Evolutionary conservation across 139 green algal genomes (phyloP).

Genomic region (Asterochloris erici): DNA sequence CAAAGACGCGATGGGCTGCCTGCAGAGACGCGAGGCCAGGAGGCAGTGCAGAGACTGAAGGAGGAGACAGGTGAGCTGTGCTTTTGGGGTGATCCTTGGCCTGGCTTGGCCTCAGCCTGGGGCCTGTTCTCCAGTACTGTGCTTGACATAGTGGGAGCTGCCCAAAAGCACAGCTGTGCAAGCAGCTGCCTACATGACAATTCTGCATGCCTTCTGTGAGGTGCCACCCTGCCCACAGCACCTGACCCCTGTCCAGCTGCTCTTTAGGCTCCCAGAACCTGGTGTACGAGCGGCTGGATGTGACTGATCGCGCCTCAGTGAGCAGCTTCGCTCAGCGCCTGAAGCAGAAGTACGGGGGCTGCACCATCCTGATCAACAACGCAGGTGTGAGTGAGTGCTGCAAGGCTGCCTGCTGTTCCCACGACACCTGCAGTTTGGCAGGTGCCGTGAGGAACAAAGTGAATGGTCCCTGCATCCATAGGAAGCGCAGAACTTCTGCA

Average conservation of each 20-base stretch:
- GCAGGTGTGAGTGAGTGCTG: slow-evolving; percentile 2
- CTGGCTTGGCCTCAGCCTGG: background rate
- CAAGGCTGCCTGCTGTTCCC: background rate
- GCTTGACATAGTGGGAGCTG: background rate
- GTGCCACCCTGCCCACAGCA: background rate
- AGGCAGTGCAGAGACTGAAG: slow-evolving; percentile 36
- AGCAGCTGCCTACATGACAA: background rate
- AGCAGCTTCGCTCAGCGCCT: slow-evolving; percentile 44
- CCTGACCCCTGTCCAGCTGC: background rate
- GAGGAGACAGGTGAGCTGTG: background rate
- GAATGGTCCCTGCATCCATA: background rate
- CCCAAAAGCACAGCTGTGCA: background rate
- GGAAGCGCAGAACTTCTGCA: background rate
- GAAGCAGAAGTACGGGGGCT: slow-evolving; percentile 20
- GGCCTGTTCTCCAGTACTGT: too few species aligned
- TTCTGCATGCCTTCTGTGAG: background rate
- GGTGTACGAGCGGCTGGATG: slow-evolving; percentile 47
- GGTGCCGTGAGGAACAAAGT: background rate
- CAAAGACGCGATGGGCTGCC: background rate
- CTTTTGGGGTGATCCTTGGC: background rate
- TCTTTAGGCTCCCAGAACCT: slow-evolving; percentile 21
- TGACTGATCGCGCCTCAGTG: slow-evolving; percentile 45
- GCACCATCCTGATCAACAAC: slow-evolving; percentile 24
- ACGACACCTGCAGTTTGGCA: background rate
- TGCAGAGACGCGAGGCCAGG: slow-evolving; percentile 33